Evolutionary conservation across 345 rosid species (phyloP), one percentile per base, ranked within the genome.

Genomic region (Lepidium africanum): DNA sequence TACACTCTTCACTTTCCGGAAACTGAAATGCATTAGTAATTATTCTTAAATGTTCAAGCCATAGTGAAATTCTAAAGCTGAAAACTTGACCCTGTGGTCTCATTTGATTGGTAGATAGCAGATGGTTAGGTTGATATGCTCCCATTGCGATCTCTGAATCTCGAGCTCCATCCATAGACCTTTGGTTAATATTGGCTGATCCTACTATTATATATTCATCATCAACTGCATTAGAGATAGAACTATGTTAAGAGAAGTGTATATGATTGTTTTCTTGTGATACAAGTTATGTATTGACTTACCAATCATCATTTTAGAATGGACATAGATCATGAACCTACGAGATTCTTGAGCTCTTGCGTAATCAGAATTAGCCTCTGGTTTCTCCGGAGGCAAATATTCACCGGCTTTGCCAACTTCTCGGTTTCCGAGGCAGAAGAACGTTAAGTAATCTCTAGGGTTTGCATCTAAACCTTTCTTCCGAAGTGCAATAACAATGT

Each of bases 121-220:
- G 39, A 81, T 85, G 84, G 23, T 74, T 41, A 3, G 96, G 96
- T 32, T 92, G 96, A 72, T 78, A 89, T 38, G 87, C 98, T 32
- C 96, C 98, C 86, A 92, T 89, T 4, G 94, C 95, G 1, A 92
- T 86, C 77, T 89, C 98, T 0, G 96, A 67, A 77, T 92, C 96
- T 53, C 96, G 76, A 27, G 71, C 86, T 6, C 98, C 98, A 39
- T 86, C 95, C 96, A 92, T 86, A 47, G 98, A 92, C 38, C 98
- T 83, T 77, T 92, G 92, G 71, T 92, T 92, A 52, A 92, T 86
- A 80, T 92, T 92, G 5, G 98, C 94, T 2, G 98, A 92, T 69
- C 98, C 97, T 13, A 89, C 65, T 59, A 89, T 86, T 78, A 92
- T 83, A 82, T 89, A 92, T 71, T 92, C 96, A 38, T 92, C 98